Conservation (phyloP, 2,329 filamentous ascomycete genomes). For the Hypocreales sp. region DNA sequence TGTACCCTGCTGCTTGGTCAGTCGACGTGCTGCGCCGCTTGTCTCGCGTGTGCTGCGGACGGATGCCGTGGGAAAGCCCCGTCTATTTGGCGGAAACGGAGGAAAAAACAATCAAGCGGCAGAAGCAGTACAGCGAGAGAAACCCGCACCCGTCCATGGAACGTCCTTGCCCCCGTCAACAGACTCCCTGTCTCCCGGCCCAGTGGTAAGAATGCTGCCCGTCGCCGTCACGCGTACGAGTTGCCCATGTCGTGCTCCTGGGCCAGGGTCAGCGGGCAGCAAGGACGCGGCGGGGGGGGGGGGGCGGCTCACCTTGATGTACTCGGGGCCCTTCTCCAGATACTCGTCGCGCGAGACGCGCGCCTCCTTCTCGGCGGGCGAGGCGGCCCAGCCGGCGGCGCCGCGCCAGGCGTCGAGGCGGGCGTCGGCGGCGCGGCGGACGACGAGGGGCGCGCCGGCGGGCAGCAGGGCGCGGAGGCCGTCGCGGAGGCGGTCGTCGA, state of each 20-base stretch:
- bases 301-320: slow-evolving; percentile 55
- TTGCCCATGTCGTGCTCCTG: slow-evolving; percentile 56
- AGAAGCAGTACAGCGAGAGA: too few relatives aligned
- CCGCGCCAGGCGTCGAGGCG: slow-evolving; percentile 87
- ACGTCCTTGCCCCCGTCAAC: too few relatives aligned
- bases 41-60: too few relatives aligned
- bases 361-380: slow-evolving; percentile 41
- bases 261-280: background rate
- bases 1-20: too few relatives aligned
- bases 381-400: slow-evolving; percentile 69
- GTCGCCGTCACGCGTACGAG: slow-evolving; percentile 35
- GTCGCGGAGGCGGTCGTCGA: slow-evolving; percentile 64
- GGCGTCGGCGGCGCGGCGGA: slow-evolving; percentile 61
- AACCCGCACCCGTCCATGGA: too few relatives aligned
- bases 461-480: slow-evolving; percentile 64
- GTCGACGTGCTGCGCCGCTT: too few relatives aligned
- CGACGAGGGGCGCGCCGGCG: slow-evolving; percentile 46
- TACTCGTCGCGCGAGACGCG: slow-evolving; percentile 73
- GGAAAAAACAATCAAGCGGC: too few relatives aligned
- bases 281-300: background rate
- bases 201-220: too few relatives aligned
- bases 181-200: too few relatives aligned
- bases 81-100: too few relatives aligned
- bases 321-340: slow-evolving; percentile 81
- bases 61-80: too few relatives aligned